These are phyloP conservation scores for Geotrichum australiense DNA, from an alignment of 1,139 yeast species.

Conservation along the genomic window DNA sequence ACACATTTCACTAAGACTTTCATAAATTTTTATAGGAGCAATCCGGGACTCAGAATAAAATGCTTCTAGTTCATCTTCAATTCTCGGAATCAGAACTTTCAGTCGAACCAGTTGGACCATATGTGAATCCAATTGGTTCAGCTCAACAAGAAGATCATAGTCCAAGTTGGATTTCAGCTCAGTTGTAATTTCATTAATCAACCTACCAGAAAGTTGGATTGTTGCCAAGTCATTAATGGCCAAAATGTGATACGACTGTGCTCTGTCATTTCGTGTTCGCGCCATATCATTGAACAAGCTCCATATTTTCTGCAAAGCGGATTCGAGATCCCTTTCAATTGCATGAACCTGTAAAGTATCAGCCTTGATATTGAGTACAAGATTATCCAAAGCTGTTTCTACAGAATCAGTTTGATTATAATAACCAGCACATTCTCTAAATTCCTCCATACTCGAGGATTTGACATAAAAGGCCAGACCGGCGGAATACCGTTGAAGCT, in stretches of 20 bases:
- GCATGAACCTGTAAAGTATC: constrained; percentile 14
- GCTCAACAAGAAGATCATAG: background rate
- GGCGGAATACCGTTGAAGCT: constrained; percentile 19
- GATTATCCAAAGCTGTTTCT: constrained; percentile 17
- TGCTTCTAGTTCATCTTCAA: constrained; percentile 13
- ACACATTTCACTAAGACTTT: constrained; percentile 4
- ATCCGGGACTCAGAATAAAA: constrained; percentile 7
- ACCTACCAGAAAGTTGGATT: constrained; percentile 13
- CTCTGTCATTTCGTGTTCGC: constrained; percentile 1
- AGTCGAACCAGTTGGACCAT: constrained; percentile 9
- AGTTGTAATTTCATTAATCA: constrained; percentile 9
- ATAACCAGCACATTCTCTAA: constrained; percentile 16
- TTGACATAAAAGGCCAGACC: constrained; percentile 16
- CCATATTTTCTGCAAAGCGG: constrained; percentile 15
- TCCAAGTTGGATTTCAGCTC: background rate
- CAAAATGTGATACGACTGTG: constrained; percentile 9
- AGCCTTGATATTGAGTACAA: constrained; percentile 18
- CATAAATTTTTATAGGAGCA: constrained; percentile 7
- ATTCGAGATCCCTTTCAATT: constrained; percentile 13
- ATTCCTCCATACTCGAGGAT: constrained; percentile 20
- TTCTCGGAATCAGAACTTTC: constrained; percentile 13
- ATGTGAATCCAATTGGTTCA: constrained; percentile 5
- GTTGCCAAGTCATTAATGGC: constrained; percentile 15
- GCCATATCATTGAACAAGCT: constrained; percentile 12
- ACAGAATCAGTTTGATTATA: constrained; percentile 18